These are phyloP conservation scores for Peziza echinospora DNA, from an alignment of 495 filamentous ascomycete species.

Conservation along the genomic window DNA sequence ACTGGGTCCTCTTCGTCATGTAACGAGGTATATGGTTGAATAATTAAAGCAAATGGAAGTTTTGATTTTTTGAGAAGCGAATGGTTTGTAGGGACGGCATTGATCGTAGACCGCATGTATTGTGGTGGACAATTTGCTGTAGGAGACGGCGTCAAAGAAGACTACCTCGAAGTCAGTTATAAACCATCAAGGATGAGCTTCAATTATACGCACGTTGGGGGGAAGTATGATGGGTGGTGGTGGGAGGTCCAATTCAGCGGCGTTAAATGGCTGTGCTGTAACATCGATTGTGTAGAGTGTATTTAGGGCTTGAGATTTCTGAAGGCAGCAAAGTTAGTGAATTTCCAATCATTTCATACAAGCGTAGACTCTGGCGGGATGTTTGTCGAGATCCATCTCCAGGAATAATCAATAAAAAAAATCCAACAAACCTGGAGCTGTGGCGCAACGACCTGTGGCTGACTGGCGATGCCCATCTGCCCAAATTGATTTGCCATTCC, in stretches of 20 bases:
- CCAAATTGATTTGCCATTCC: conserved; percentile 68
- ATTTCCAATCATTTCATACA: too few species aligned
- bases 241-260: conserved; percentile 73
- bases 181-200: neutral
- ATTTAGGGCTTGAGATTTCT: conserved; percentile 45
- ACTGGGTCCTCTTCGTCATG: conserved; percentile 82
- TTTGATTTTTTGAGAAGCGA: conserved; percentile 88
- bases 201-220: conserved; percentile 50
- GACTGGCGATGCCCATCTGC: conserved; percentile 50
- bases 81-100: conserved; percentile 76
- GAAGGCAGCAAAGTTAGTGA: too few species aligned
- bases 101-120: conserved; percentile 87
- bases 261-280: conserved; percentile 78
- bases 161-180: conserved; percentile 26
- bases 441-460: conserved; percentile 32
- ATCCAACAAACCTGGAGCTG: conserved; percentile 23
- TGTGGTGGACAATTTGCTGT: conserved; percentile 82
- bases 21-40: conserved; percentile 81
- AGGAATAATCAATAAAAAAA: too few species aligned
- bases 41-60: conserved; percentile 83
- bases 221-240: conserved; percentile 82
- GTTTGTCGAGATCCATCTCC: too few species aligned
- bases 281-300: conserved; percentile 82
- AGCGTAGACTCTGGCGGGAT: too few species aligned
- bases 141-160: conserved; percentile 78